Evolutionary conservation across 352 stramenopile species (phyloP).

Genomic region (Pythium apleroticum): DNA sequence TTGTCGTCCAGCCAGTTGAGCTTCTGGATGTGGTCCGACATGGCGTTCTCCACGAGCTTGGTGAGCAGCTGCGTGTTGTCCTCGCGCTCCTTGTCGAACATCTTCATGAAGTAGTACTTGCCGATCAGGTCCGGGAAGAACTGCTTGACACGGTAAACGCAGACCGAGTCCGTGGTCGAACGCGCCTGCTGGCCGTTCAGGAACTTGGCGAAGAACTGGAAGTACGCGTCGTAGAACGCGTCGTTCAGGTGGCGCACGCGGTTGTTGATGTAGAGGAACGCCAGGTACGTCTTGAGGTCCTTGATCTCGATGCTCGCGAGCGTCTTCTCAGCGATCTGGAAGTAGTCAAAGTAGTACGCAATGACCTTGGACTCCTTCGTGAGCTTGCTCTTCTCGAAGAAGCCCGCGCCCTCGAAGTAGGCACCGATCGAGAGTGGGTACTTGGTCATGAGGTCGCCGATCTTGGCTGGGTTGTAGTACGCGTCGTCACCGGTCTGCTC

Average conservation of each 20-base stretch:
- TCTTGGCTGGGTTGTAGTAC: slow-evolving; percentile 79
- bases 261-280: slow-evolving; percentile 50
- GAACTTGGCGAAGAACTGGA: slow-evolving; percentile 84
- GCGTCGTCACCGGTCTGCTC: slow-evolving; percentile 67
- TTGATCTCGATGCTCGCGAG: slow-evolving; percentile 33
- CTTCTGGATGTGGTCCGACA: slow-evolving; percentile 77
- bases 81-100: slow-evolving; percentile 78
- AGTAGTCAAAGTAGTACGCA: slow-evolving; percentile 53
- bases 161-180: slow-evolving; percentile 47
- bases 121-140: slow-evolving; percentile 51
- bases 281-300: slow-evolving; percentile 58
- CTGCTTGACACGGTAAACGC: slow-evolving; percentile 35
- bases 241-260: slow-evolving; percentile 43
- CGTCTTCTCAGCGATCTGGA: slow-evolving; percentile 45
- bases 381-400: slow-evolving; percentile 40
- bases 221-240: slow-evolving; percentile 80
- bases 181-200: slow-evolving; percentile 68
- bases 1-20: slow-evolving; percentile 88
- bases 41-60: slow-evolving; percentile 71
- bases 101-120: slow-evolving; percentile 81
- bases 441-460: slow-evolving; percentile 48
- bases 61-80: slow-evolving; percentile 76
- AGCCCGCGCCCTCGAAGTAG: slow-evolving; percentile 42
- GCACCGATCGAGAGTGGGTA: slow-evolving; percentile 55
- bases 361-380: slow-evolving; percentile 45